Percentiles rank a stretch among this genome's conserved stretches.
Evolutionary conservation across 371 early-diverging fungal species (phyloP).

Genomic region (Umbelopsis sp.): DNA sequence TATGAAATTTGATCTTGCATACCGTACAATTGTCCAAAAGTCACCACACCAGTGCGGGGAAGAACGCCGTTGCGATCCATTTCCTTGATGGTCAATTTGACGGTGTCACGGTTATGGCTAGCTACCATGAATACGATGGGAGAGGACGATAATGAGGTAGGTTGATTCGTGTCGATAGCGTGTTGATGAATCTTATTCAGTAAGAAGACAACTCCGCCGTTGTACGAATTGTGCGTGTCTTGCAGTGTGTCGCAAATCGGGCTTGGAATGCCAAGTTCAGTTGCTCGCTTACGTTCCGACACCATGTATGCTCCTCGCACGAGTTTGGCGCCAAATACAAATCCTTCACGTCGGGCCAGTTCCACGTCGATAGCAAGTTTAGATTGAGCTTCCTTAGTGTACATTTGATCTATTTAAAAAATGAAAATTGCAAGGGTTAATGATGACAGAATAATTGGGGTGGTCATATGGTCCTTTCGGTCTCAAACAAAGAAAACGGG

Average conservation of each 20-base stretch:
- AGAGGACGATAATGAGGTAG: conserved; percentile 37
- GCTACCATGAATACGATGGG: conserved; percentile 86
- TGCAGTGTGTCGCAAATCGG: conserved; percentile 85
- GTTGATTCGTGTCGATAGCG: conserved; percentile 30
- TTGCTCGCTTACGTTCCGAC: conserved; percentile 81
- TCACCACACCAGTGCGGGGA: conserved; percentile 68
- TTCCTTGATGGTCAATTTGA: conserved; percentile 65
- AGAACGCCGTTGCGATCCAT: conserved; percentile 67
- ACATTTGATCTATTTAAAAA: conserved; percentile 80
- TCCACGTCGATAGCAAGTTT: conserved; percentile 76
- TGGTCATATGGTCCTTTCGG: neutral
- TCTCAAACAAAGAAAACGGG: neutral
- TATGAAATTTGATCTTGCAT: conserved; percentile 87
- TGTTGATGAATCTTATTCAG: conserved; percentile 55
- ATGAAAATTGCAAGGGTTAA: neutral
- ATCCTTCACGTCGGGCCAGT: conserved; percentile 69
- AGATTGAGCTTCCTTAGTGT: conserved; percentile 73
- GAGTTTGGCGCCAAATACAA: conserved; percentile 86
- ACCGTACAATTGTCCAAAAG: conserved; percentile 93
- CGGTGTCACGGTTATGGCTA: conserved; percentile 88
- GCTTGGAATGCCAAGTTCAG: conserved; percentile 65
- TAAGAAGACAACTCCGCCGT: conserved; percentile 78
- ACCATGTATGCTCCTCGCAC: conserved; percentile 96
- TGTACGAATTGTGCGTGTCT: conserved; percentile 86
- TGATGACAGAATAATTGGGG: no score